Evolutionary conservation across 2,329 filamentous ascomycete species (phyloP).

Genomic region (Venturia oleaginea): DNA sequence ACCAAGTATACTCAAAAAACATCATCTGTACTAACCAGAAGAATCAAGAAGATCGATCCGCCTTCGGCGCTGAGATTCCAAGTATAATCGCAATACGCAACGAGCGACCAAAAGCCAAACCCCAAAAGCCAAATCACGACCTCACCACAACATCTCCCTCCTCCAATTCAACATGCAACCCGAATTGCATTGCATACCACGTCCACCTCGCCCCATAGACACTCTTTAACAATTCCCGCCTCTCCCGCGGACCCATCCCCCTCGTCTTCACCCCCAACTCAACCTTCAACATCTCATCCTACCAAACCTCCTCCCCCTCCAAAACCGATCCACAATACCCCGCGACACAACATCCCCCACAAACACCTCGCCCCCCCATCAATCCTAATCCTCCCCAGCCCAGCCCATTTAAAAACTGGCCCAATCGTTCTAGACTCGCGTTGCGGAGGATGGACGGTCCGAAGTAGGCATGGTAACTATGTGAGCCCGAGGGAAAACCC

Average conservation of each 20-base stretch:
- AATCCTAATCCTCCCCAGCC: neutral
- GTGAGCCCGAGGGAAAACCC: neutral
- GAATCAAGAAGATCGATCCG: no score
- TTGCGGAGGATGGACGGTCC: neutral
- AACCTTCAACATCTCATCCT: neutral
- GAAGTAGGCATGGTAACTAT: neutral
- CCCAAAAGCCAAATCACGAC: neutral
- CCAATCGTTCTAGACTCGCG: neutral
- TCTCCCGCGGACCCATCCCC: neutral
- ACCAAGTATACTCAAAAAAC: no score
- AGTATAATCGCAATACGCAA: no score
- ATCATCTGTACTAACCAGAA: no score
- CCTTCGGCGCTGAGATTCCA: no score
- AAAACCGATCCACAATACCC: neutral
- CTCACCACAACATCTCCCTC: neutral
- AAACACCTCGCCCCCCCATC: neutral
- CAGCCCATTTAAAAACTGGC: neutral
- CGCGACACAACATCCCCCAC: neutral
- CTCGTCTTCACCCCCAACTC: neutral
- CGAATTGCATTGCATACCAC: neutral
- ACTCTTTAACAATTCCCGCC: neutral
- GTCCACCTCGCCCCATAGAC: neutral
- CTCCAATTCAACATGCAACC: neutral
- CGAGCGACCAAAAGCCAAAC: no score
- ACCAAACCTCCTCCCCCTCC: neutral